phyloP scores from a whole-genome alignment of 2,329 filamentous ascomycete species.

The Davidsoniella virescens region DNA sequence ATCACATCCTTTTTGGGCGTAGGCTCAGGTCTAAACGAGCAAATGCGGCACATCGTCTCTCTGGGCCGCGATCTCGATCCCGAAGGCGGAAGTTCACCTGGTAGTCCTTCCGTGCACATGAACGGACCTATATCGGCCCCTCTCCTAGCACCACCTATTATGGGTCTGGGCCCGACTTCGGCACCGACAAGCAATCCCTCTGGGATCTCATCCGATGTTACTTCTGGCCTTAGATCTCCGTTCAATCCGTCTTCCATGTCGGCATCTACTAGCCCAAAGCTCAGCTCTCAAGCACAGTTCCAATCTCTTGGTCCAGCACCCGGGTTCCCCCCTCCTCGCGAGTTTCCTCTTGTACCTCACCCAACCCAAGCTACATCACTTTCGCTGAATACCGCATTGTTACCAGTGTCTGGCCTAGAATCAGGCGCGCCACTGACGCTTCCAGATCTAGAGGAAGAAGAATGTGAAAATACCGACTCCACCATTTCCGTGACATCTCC shows the following conservation, averaged over 20 bases:
- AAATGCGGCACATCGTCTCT: background rate
- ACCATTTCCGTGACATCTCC: too few species aligned
- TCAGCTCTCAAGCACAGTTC: background rate
- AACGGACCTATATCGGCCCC: background rate
- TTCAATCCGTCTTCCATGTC: background rate
- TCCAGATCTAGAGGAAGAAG: conserved; percentile 1
- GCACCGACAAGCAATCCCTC: background rate
- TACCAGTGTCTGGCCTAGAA: conserved; percentile 19
- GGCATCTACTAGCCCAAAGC: background rate
- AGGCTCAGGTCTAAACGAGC: conserved; percentile 7
- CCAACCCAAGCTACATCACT: background rate
- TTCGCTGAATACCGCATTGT: conserved; percentile 14
- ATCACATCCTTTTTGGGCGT: conserved; percentile 5
- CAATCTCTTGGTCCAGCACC: background rate
- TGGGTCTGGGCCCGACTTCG: background rate
- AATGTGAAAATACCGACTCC: background rate
- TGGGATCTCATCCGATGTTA: background rate
- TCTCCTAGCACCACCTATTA: background rate
- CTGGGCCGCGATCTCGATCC: background rate
- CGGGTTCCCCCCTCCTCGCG: background rate
- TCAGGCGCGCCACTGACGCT: conserved; percentile 14
- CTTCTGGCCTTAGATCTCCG: background rate
- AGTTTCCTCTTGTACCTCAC: conserved; percentile 2
- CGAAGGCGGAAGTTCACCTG: background rate
- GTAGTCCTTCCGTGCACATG: background rate